Evolutionary conservation across 306 rosid genomes (phyloP), one percentile per base, ranked within the genome.

Genomic region (Cajanus cajan): DNA sequence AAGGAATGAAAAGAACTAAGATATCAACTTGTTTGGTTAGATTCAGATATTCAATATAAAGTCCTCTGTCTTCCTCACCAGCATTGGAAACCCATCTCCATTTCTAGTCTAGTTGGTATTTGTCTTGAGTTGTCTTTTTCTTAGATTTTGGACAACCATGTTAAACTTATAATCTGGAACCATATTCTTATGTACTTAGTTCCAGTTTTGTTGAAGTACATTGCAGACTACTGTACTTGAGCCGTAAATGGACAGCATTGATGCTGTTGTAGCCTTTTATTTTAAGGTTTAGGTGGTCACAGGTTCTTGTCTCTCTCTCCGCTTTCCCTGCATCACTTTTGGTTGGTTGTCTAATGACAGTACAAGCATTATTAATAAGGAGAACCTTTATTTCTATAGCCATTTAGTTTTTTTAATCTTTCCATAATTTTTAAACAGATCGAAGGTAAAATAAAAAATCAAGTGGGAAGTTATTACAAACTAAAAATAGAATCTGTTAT

Each of bases 141-240:
- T 58, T 41, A 33, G 63, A 65, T 55, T 16, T 41, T 4, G 55
- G 37, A 11, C 36, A 43, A 43, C 21, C 13, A 31, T 44, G 77
- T 21, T 41, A 69, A 58, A 58, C 76, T 68, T 9, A 36, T 18
- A 76, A 51, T 51, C 71, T 59, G 51, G 19, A 55, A 31, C 44
- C 50, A 18, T 72, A 73, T 64, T 64, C 47, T 59, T 61, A 14
- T 37, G 58, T 31, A 40, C 74, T 62, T 50, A 59, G 43, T 63
- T 81, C 31, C 19, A 64, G 22, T 69, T 45, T 73, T 22, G 71
- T 64, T 54, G 52, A 48, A 47, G 74, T 74, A 73, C 51, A 24
- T 7, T 1, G 6, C 75, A 39, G 2, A 25, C 39, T 61, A 21
- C 15, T 40, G 57, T 37, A 57, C 73, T 55, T 62, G 82, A 63